Base-by-base conservation (phyloP, 2,329 filamentous ascomycete species). In the Drechslerella dactyloides region DNA sequence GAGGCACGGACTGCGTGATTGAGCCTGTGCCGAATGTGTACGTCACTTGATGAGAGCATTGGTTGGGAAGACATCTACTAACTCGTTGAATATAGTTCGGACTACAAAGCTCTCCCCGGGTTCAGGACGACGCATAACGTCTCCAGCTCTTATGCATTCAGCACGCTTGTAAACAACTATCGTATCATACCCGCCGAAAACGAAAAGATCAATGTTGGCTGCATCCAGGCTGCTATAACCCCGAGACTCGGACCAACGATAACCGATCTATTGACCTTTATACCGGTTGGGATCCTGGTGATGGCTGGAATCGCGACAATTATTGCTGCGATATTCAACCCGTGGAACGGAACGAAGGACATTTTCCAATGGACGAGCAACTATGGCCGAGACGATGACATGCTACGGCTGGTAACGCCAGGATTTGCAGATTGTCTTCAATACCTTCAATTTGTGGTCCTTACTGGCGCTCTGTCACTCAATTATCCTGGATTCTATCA, bases 321-420 rank as follows among this genome's bases (percentile, higher is more conserved):
- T 37, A 87, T 91, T 75, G 92, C 94, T 1, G 90, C 87, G 55
- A 90, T 96, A 40, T 93, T 87, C 78, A 97, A 93, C 77, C 94
- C 94, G 0, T 99, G 94, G 93, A 76, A 75, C 59, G 94, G 94
- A 19, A 90, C 91, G 1, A 87, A 87, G 6, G 90, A 99, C 78
- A 84, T 93, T 19, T 97, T 97, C 79, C 88, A 90, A 75, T 99
- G 93, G 92, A 92, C 91, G n/a, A 96, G 91, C 78, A 99, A 99
- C 78, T 97, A 96, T 78, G 94, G 94, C 37, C 87, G 93, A 75
- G 94, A 99, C 76, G 90, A 91, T 73, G 94, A 99, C 80, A 83
- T 97, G 75, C 83, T 99, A 60, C 88, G 94, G 62, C 83, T 99
- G 53, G 91, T 99, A 35, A 99, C 94, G 0, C 94, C 94, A 3